These are phyloP conservation scores for Alternaria triticimaculans DNA, from an alignment of 2,329 filamentous ascomycete species.

Conservation along the genomic window DNA sequence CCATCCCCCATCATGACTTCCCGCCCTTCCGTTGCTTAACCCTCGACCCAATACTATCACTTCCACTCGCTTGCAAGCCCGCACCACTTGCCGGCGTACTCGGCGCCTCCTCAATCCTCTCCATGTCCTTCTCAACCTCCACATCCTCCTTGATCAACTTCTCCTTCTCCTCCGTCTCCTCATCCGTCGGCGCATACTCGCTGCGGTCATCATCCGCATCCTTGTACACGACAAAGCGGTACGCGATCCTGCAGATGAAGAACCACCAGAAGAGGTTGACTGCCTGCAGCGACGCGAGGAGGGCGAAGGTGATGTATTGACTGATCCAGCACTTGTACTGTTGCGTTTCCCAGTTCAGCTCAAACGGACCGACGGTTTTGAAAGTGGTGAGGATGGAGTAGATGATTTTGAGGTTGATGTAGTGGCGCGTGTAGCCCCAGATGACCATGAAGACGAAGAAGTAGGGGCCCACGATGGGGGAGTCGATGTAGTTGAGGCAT, in stretches of 20 bases:
- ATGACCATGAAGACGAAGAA: conserved; percentile 80
- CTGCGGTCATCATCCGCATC: conserved; percentile 74
- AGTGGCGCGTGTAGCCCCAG: conserved; percentile 92
- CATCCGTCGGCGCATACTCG: conserved; percentile 63
- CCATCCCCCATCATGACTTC: conserved; percentile 1
- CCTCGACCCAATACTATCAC: conserved; percentile 24
- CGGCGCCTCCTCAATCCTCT: conserved; percentile 29
- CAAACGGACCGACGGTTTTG: conserved; percentile 74
- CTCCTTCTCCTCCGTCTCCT: conserved; percentile 49
- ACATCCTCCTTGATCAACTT: conserved; percentile 16
- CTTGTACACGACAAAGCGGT: conserved; percentile 69
- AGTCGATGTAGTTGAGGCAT: conserved; percentile 87
- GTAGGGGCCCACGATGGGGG: conserved; percentile 78
- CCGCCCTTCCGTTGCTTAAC: conserved; percentile 27
- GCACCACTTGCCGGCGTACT: conserved; percentile 17
- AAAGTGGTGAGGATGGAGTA: conserved; percentile 78
- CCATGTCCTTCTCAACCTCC: conserved; percentile 10
- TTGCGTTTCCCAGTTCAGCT: conserved; percentile 75
- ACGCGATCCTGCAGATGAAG: conserved; percentile 77
- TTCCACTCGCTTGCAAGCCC: conserved; percentile 7
- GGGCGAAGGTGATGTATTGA: conserved; percentile 69
- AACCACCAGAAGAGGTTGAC: conserved; percentile 85
- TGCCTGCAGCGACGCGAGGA: conserved; percentile 72
- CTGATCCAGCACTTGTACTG: conserved; percentile 79
- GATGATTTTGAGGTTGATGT: conserved; percentile 79